phyloP scores from a whole-genome alignment of 495 filamentous ascomycete genomes.

The Terfezia boudieri region DNA sequence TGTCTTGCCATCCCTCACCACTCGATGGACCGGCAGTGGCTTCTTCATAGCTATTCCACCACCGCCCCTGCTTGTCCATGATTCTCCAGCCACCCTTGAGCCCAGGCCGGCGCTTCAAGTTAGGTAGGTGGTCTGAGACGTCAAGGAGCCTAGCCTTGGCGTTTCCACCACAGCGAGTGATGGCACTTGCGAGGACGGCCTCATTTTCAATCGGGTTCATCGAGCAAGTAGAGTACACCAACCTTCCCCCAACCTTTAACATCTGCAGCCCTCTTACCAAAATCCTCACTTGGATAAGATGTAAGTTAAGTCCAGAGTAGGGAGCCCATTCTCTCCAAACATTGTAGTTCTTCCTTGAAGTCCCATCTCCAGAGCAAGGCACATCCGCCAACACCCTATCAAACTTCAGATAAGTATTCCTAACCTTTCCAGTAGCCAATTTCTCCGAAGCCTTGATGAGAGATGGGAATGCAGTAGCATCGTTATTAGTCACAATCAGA shows the following conservation, averaged over 20 bases:
- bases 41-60: constrained; percentile 58
- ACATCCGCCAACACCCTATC: constrained; percentile 93
- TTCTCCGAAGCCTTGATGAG: constrained; percentile 34
- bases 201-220: constrained; percentile 97
- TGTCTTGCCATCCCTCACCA: constrained; percentile 24
- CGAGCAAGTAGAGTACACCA: constrained; percentile 94
- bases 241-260: constrained; percentile 79
- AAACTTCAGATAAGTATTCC: constrained; percentile 71
- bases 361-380: constrained; percentile 90
- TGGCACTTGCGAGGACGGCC: constrained; percentile 66
- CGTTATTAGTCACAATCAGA: constrained; percentile 91
- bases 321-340: constrained; percentile 91
- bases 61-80: constrained; percentile 55
- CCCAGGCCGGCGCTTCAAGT: constrained; percentile 50
- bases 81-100: constrained; percentile 54
- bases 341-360: constrained; percentile 67
- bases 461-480: constrained; percentile 85
- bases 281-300: constrained; percentile 68
- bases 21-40: constrained; percentile 22
- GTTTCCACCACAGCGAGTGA: constrained; percentile 69
- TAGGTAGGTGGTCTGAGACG: constrained; percentile 50
- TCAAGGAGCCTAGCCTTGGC: constrained; percentile 66
- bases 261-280: constrained; percentile 84
- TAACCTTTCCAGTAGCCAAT: constrained; percentile 20
- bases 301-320: constrained; percentile 58